Evolutionary conservation across 2,329 filamentous ascomycete genomes (phyloP).

Genomic region (Hymenoscyphus fructigenus): DNA sequence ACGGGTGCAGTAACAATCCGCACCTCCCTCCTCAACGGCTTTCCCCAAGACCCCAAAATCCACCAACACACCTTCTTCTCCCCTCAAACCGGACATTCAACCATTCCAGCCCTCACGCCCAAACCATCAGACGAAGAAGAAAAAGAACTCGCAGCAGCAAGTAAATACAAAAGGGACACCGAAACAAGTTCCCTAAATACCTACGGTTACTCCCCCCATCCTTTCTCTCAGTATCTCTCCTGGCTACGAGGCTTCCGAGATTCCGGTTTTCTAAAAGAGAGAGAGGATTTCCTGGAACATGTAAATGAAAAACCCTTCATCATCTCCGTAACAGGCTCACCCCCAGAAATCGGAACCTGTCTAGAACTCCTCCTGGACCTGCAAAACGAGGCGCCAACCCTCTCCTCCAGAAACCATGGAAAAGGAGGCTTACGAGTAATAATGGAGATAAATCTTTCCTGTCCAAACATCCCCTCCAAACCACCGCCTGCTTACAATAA

Average conservation of each 20-base stretch:
- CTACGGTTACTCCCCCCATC: slow-evolving; percentile 71
- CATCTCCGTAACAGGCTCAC: slow-evolving; percentile 67
- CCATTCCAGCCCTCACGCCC: neutral
- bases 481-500: slow-evolving; percentile 71
- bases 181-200: slow-evolving; percentile 61
- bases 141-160: too few relatives aligned
- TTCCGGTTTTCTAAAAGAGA: slow-evolving; percentile 8
- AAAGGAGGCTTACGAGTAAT: slow-evolving; percentile 38
- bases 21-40: slow-evolving; percentile 64
- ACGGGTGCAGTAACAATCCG: slow-evolving; percentile 75
- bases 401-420: neutral
- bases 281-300: too few relatives aligned
- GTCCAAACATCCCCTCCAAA: slow-evolving; percentile 68
- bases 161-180: slow-evolving; percentile 31
- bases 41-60: slow-evolving; percentile 56
- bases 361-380: slow-evolving; percentile 40
- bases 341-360: slow-evolving; percentile 55
- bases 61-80: slow-evolving; percentile 70
- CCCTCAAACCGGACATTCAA: slow-evolving; percentile 37
- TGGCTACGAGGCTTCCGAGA: slow-evolving; percentile 51
- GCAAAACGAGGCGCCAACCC: slow-evolving; percentile 42
- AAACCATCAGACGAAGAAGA: slow-evolving; percentile 17
- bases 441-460: slow-evolving; percentile 77
- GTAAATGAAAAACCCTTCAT: slow-evolving; percentile 66
- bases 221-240: slow-evolving; percentile 57